Conservation (phyloP, 1,284 basidiomycete species). For the Vanrija sp. region DNA sequence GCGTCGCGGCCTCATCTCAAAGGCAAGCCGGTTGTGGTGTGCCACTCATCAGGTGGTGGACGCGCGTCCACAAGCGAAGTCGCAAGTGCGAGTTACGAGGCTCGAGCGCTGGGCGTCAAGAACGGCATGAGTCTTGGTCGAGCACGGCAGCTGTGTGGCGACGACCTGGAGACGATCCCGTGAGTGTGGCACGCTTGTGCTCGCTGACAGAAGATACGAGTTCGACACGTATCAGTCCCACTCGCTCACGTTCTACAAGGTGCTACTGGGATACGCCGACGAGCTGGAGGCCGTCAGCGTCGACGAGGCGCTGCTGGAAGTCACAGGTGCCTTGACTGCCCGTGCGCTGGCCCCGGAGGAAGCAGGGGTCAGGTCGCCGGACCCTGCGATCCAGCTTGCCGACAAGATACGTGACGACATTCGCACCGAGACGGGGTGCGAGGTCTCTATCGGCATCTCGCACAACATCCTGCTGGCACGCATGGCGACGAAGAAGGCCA, state of each 20-base stretch:
- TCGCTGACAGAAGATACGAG: conserved; percentile 35
- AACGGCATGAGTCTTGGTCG: conserved; percentile 95
- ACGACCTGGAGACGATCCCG: conserved; percentile 69
- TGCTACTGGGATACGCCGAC: conserved; percentile 82
- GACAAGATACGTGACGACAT: conserved; percentile 76
- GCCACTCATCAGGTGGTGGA: conserved; percentile 72
- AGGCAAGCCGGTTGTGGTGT: conserved; percentile 87
- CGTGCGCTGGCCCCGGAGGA: conserved; percentile 42
- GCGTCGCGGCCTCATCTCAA: conserved; percentile 69
- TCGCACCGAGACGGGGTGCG: conserved; percentile 70
- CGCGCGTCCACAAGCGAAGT: conserved; percentile 83
- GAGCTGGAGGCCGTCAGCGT: conserved; percentile 93
- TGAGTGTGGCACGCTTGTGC: conserved; percentile 57
- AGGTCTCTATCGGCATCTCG: conserved; percentile 87
- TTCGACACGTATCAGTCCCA: conserved; percentile 70
- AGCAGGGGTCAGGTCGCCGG: conserved; percentile 9
- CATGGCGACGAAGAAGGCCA: conserved; percentile 83
- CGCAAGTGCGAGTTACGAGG: conserved; percentile 91
- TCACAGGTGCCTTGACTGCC: conserved; percentile 60
- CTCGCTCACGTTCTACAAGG: conserved; percentile 84
- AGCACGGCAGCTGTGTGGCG: conserved; percentile 65
- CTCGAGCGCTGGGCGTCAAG: conserved; percentile 77
- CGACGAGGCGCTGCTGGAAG: conserved; percentile 91
- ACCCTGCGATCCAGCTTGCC: conserved; percentile 68
- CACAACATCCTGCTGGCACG: conserved; percentile 89